Evolutionary conservation across 2,329 filamentous ascomycete species (phyloP).

Genomic region (Cordyceps javanica): DNA sequence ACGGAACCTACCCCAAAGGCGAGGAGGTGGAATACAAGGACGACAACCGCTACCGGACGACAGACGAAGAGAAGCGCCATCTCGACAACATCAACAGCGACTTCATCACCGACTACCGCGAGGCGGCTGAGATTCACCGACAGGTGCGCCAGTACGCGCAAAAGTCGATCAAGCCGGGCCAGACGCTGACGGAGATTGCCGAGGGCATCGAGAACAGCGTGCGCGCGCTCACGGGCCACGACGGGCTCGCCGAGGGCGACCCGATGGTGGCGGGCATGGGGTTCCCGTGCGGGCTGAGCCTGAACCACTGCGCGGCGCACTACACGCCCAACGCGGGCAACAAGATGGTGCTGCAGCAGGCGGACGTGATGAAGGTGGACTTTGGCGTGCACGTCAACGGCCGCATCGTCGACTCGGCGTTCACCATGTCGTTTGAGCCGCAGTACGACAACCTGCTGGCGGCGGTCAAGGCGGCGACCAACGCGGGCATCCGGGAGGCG

Average conservation of each 20-base stretch:
- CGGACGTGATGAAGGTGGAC: slow-evolving; percentile 78
- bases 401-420: slow-evolving; percentile 74
- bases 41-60: slow-evolving; percentile 73
- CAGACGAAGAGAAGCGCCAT: slow-evolving; percentile 76
- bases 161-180: slow-evolving; percentile 73
- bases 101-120: slow-evolving; percentile 73
- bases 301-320: slow-evolving; percentile 82
- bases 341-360: slow-evolving; percentile 63
- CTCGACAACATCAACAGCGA: slow-evolving; percentile 76
- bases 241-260: slow-evolving; percentile 72
- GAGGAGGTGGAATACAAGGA: slow-evolving; percentile 72
- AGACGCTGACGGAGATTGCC: slow-evolving; percentile 73
- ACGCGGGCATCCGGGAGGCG: slow-evolving; percentile 77
- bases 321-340: slow-evolving; percentile 85
- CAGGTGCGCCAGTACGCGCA: slow-evolving; percentile 81
- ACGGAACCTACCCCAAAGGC: slow-evolving; percentile 66
- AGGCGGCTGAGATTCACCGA: slow-evolving; percentile 82
- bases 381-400: slow-evolving; percentile 78
- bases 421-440: slow-evolving; percentile 70
- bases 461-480: slow-evolving; percentile 69
- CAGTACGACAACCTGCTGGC: slow-evolving; percentile 68
- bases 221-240: slow-evolving; percentile 68
- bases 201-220: slow-evolving; percentile 84
- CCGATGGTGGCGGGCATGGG: slow-evolving; percentile 74
- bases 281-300: slow-evolving; percentile 76